Base-by-base conservation (phyloP, 768 basidiomycete genomes). In the Kwoniella sp. region DNA sequence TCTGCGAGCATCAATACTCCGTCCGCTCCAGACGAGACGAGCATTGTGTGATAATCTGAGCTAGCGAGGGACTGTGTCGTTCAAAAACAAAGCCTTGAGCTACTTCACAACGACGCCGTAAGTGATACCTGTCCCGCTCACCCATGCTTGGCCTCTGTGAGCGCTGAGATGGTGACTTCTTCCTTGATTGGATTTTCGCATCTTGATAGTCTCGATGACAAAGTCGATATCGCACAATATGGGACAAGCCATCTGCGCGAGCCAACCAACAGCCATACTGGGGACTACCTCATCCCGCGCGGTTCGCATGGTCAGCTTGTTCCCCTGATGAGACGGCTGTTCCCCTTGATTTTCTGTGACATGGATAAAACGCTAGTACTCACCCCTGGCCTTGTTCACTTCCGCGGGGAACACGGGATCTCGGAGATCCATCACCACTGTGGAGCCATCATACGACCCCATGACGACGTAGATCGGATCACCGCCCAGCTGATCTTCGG, bases 11-110 rank as follows among this genome's bases (percentile, higher is more conserved):
- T 50, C 23, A 76, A 69, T 0, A 87, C 83, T 0, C 95, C 95
- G 80, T 98, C 95, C 0, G 91, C 87, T 5, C 89, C 87, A 5
- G 89, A 90, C 15, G 89, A 85, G 0, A 89, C 90, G 3, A 95
- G 81, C 76, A 93, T 91, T 4, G 92, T 88, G 72, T 97, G 95
- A 73, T 88, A 89, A 52, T 95, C 90, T 0, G 93, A 95, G 0
- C 87, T 83, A 61, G 85, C 83, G 28, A 93, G 79, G 61, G 84
- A 86, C 93, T 94, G 72, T 0, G n/a, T n/a, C n/a, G n/a, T n/a
- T n/a, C n/a, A n/a, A n/a, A n/a, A n/a, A n/a, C 41, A 11, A 45
- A 45, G n/a, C n/a, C n/a, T n/a, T n/a, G n/a, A n/a, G n/a, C n/a
- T n/a, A n/a, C n/a, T 45, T 45, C 41, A n/a, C 11, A 45, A n/a